These are phyloP conservation scores for Umbelopsis vinacea DNA, from an alignment of 192 early-diverging fungal genomes.

Conservation along the genomic window DNA sequence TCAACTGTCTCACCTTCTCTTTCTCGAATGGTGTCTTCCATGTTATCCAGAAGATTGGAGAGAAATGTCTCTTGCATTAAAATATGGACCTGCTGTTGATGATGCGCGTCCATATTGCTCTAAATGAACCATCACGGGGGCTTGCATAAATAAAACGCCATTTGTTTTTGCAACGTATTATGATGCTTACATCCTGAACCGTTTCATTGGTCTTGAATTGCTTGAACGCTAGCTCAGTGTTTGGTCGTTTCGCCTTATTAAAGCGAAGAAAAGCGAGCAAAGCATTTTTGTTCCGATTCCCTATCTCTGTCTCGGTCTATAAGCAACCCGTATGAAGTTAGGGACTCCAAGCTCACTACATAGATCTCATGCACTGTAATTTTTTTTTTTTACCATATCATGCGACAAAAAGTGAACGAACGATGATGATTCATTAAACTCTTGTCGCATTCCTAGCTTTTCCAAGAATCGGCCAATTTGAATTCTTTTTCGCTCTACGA, in stretches of 20 bases:
- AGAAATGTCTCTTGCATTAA: slow-evolving; percentile 32
- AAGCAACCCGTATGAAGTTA: background rate
- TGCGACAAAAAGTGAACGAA: slow-evolving; percentile 57
- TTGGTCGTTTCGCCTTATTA: slow-evolving; percentile 49
- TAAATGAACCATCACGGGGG: background rate
- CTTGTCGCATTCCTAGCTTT: slow-evolving; percentile 43
- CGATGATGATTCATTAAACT: slow-evolving; percentile 39
- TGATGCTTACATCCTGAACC: slow-evolving; percentile 47
- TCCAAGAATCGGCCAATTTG: slow-evolving; percentile 51
- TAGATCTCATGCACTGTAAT: background rate
- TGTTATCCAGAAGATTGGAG: slow-evolving; percentile 25
- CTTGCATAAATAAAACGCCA: background rate
- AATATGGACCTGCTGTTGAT: slow-evolving; percentile 38
- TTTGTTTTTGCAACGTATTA: background rate
- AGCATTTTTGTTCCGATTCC: slow-evolving; percentile 42
- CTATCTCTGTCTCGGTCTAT: slow-evolving; percentile 52
- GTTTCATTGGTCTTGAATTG: slow-evolving; percentile 50
- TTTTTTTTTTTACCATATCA: slow-evolving; percentile 53
- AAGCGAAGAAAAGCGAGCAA: slow-evolving; percentile 51
- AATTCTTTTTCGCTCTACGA: slow-evolving; percentile 55
- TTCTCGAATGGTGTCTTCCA: slow-evolving; percentile 12
- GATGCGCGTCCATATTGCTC: slow-evolving; percentile 32
- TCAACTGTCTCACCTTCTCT: slow-evolving; percentile 26
- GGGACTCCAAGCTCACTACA: background rate
- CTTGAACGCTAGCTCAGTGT: slow-evolving; percentile 47